Conservation (phyloP, 129 eudicot species). For the Helianthus annuus region DNA sequence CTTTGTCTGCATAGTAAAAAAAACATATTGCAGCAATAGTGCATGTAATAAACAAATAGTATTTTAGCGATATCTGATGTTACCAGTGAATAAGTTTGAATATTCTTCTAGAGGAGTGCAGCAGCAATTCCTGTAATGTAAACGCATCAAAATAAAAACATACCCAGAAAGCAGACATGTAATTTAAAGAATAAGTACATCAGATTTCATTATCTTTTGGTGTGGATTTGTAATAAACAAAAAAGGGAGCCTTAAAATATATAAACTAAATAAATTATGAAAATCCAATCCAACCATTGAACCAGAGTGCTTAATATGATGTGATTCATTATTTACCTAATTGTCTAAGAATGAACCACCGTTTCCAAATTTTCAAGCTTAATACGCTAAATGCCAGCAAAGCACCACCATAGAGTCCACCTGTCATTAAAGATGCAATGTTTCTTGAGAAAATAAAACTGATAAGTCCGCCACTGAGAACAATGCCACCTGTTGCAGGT, state of each 20-base stretch:
- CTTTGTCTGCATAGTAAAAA: constrained; percentile 57
- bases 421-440: constrained; percentile 47
- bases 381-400: constrained; percentile 65
- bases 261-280: too few relatives aligned
- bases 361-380: constrained; percentile 87
- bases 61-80: background rate
- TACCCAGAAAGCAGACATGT: background rate
- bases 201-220: too few relatives aligned
- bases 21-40: constrained; percentile 7
- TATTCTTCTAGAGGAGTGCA: constrained; percentile 68
- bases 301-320: background rate
- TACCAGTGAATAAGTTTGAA: constrained; percentile 75
- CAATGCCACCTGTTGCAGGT: constrained; percentile 21
- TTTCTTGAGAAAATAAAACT: constrained; percentile 58
- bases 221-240: too few relatives aligned
- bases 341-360: constrained; percentile 89
- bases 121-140: constrained; percentile 59
- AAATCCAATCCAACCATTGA: too few relatives aligned
- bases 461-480: constrained; percentile 16
- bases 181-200: too few relatives aligned
- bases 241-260: too few relatives aligned
- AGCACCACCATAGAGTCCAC: constrained; percentile 78
- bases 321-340: constrained; percentile 54
- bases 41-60: background rate
- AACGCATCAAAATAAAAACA: constrained; percentile 2